Percentiles rank a stretch among this genome's conserved stretches.
Evolutionary conservation across 371 early-diverging fungal species (phyloP).

Genomic region (Mortierella sp.): DNA sequence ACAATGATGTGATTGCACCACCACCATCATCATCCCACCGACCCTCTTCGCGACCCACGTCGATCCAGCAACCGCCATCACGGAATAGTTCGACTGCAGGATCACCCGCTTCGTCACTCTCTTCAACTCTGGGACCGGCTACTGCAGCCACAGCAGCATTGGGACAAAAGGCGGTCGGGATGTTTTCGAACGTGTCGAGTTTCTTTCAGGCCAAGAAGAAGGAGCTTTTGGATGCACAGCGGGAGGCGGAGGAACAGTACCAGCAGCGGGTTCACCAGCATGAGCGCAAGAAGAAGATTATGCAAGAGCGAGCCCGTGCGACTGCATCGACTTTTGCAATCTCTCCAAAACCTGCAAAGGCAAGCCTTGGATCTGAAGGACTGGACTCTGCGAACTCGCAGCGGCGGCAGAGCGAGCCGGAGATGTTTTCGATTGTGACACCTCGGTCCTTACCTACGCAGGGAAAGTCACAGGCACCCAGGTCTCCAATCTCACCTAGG

Average conservation of each 20-base stretch:
- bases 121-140: conserved; percentile 51
- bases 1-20: conserved; percentile 32
- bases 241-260: conserved; percentile 54
- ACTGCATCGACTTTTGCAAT: conserved; percentile 55
- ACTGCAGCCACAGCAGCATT: conserved; percentile 62
- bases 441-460: not conserved
- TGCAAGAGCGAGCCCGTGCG: conserved; percentile 56
- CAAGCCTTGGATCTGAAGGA: not conserved
- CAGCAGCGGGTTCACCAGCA: conserved; percentile 49
- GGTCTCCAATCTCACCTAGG: not conserved
- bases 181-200: conserved; percentile 69
- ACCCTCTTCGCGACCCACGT: not conserved
- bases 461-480: not conserved
- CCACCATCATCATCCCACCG: conserved; percentile 4
- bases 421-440: not conserved
- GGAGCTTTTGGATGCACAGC: conserved; percentile 65
- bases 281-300: conserved; percentile 43
- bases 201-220: conserved; percentile 68
- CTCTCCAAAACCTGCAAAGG: conserved; percentile 17
- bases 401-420: not conserved
- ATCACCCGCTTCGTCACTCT: conserved; percentile 31
- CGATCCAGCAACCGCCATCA: conserved; percentile 22
- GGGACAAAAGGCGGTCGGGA: conserved; percentile 66
- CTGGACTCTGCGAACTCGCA: not conserved
- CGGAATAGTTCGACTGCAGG: conserved; percentile 14